Conservation (phyloP, 805 yeast species). For the Lachancea cidri region DNA sequence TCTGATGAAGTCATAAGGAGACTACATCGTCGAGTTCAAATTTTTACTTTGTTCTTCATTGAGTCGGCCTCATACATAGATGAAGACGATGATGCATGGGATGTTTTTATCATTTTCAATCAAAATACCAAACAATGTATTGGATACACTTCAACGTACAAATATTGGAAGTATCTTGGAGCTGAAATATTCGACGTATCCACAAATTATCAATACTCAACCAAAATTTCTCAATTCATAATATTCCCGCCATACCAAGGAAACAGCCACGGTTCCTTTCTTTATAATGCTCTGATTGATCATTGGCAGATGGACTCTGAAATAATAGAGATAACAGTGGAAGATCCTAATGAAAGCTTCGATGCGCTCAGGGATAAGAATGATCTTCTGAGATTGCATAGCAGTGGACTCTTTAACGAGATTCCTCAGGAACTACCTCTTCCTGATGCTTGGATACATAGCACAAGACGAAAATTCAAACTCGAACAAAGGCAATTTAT, state of each 20-base stretch:
- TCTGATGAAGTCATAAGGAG: slow-evolving; percentile 36
- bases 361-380: slow-evolving; percentile 85
- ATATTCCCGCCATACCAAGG: slow-evolving; percentile 82
- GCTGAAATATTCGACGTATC: slow-evolving; percentile 44
- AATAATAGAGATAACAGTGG: slow-evolving; percentile 75
- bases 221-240: slow-evolving; percentile 82
- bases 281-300: slow-evolving; percentile 54
- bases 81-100: slow-evolving; percentile 72
- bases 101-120: slow-evolving; percentile 51
- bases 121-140: slow-evolving; percentile 42
- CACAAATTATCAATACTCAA: slow-evolving; percentile 38
- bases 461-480: slow-evolving; percentile 42
- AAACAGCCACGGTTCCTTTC: slow-evolving; percentile 59
- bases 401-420: slow-evolving; percentile 30
- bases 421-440: slow-evolving; percentile 26
- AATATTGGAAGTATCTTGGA: slow-evolving; percentile 72
- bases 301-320: slow-evolving; percentile 48
- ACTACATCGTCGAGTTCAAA: slow-evolving; percentile 66
- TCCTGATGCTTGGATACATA: slow-evolving; percentile 36
- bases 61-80: slow-evolving; percentile 94
- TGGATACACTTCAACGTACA: slow-evolving; percentile 81
- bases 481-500: slow-evolving; percentile 74
- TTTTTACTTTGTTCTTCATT: slow-evolving; percentile 76
- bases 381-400: slow-evolving; percentile 53
- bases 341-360: slow-evolving; percentile 90